These are phyloP conservation scores for Trametes versicolor DNA, from an alignment of 1,284 basidiomycete genomes.

Conservation along the genomic window DNA sequence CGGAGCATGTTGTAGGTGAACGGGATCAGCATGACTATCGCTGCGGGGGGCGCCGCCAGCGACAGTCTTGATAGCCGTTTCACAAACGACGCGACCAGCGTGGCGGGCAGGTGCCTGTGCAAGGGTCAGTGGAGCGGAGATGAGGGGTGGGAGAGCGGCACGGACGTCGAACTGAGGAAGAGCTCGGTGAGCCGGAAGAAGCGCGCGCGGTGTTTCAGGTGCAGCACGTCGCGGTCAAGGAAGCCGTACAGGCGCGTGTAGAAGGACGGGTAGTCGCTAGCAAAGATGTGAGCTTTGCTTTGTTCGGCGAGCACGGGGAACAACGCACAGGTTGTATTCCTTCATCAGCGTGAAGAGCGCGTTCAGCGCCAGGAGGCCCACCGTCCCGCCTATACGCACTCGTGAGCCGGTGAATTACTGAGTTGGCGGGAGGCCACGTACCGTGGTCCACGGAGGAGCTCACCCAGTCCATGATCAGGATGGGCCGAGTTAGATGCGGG, in stretches of 20 bases:
- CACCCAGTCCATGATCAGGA: slow-evolving; percentile 95
- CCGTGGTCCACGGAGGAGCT: slow-evolving; percentile 88
- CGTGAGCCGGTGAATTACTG: not conserved
- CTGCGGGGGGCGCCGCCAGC: slow-evolving; percentile 88
- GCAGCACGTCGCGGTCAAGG: slow-evolving; percentile 87
- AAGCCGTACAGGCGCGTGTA: slow-evolving; percentile 95
- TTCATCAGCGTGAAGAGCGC: slow-evolving; percentile 92
- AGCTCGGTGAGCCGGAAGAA: slow-evolving; percentile 95
- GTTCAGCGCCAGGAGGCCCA: slow-evolving; percentile 93
- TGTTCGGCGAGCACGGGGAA: not conserved
- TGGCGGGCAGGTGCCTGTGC: slow-evolving; percentile 84
- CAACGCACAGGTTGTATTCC: slow-evolving; percentile 89
- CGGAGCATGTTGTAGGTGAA: slow-evolving; percentile 97
- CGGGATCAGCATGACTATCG: slow-evolving; percentile 90
- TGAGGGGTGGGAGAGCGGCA: slow-evolving; percentile 29
- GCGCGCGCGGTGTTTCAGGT: slow-evolving; percentile 91
- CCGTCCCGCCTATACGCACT: slow-evolving; percentile 73
- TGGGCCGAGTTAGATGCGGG: slow-evolving; percentile 83
- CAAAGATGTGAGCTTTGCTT: slow-evolving; percentile 2
- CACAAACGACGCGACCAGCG: slow-evolving; percentile 92
- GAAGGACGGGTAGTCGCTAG: slow-evolving; percentile 94
- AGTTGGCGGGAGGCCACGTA: slow-evolving; percentile 42
- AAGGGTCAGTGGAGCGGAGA: slow-evolving; percentile 3
- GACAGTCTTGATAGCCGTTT: slow-evolving; percentile 91
- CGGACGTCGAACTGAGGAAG: slow-evolving; percentile 91